These are phyloP conservation scores for Populus deltoides DNA, from an alignment of 345 rosid species.

Conservation along the genomic window DNA sequence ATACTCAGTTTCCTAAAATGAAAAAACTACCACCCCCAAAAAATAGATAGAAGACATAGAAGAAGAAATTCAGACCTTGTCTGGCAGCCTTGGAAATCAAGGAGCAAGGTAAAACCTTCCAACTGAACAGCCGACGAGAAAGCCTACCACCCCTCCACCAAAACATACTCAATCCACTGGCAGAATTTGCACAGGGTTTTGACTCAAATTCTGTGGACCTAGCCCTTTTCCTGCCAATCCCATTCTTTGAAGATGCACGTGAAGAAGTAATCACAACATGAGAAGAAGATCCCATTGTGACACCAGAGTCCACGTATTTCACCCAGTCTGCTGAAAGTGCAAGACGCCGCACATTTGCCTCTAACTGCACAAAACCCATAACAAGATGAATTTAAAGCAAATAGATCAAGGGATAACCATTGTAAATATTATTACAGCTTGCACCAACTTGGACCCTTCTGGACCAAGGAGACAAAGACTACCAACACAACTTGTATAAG, in stretches of 20 bases:
- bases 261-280: constrained; percentile 57
- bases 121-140: constrained; percentile 71
- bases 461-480: background rate
- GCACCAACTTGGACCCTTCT: background rate
- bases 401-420: background rate
- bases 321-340: constrained; percentile 81
- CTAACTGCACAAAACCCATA: constrained; percentile 58
- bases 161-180: constrained; percentile 61
- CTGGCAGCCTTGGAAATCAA: constrained; percentile 81
- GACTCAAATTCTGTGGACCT: constrained; percentile 44
- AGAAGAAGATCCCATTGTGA: constrained; percentile 67
- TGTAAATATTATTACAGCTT: background rate
- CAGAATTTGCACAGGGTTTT: constrained; percentile 49
- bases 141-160: constrained; percentile 98
- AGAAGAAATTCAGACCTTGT: constrained; percentile 62
- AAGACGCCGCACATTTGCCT: constrained; percentile 67
- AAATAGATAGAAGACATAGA: constrained; percentile 5
- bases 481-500: background rate
- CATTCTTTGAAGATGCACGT: constrained; percentile 59
- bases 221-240: constrained; percentile 60
- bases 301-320: constrained; percentile 65
- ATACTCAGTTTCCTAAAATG: constrained; percentile 23
- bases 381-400: constrained; percentile 12
- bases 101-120: constrained; percentile 74
- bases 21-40: constrained; percentile 13